These are phyloP conservation scores for Cercospora nicotianae DNA, from an alignment of 2,329 filamentous ascomycete species.

Conservation along the genomic window DNA sequence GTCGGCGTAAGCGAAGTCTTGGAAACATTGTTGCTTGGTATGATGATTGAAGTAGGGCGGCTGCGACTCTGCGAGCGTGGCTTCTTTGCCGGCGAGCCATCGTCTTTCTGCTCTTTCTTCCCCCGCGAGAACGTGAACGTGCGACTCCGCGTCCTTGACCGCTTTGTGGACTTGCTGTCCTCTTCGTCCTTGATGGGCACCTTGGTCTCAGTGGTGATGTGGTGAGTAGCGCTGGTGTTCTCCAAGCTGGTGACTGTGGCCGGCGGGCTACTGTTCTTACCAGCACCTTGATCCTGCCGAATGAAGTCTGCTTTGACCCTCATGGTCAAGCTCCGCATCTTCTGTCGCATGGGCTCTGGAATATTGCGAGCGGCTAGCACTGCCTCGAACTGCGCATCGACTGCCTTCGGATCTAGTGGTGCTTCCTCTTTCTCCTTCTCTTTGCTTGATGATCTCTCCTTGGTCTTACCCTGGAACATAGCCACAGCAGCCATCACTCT, in stretches of 20 bases:
- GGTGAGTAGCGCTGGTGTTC: slow-evolving; percentile 40
- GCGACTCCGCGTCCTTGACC: slow-evolving; percentile 61
- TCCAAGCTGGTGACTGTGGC: slow-evolving; percentile 49
- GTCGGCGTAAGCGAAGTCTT: slow-evolving; percentile 24
- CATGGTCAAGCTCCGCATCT: slow-evolving; percentile 86
- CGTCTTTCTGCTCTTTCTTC: slow-evolving; percentile 44
- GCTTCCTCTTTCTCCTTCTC: slow-evolving; percentile 40
- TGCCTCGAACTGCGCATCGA: slow-evolving; percentile 63
- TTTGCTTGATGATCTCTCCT: slow-evolving; percentile 38
- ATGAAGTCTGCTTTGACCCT: slow-evolving; percentile 96
- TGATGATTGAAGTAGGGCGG: slow-evolving; percentile 59
- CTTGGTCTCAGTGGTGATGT: slow-evolving; percentile 29
- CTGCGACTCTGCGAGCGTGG: slow-evolving; percentile 61
- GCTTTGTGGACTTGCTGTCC: slow-evolving; percentile 42
- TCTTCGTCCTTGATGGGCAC: slow-evolving; percentile 29
- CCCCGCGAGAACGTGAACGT: slow-evolving; percentile 77
- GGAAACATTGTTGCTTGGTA: slow-evolving; percentile 46
- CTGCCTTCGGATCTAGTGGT: slow-evolving; percentile 54
- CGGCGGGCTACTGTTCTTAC: slow-evolving; percentile 54
- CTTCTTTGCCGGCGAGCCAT: slow-evolving; percentile 69
- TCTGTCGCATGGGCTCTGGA: slow-evolving; percentile 87
- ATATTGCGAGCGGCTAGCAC: slow-evolving; percentile 83
- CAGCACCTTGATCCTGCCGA: slow-evolving; percentile 68
- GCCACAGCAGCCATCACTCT: slow-evolving; percentile 66
- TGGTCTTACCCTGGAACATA: slow-evolving; percentile 57